phyloP scores from a whole-genome alignment of 23 red algal species.

The Agarophyton chilense region DNA sequence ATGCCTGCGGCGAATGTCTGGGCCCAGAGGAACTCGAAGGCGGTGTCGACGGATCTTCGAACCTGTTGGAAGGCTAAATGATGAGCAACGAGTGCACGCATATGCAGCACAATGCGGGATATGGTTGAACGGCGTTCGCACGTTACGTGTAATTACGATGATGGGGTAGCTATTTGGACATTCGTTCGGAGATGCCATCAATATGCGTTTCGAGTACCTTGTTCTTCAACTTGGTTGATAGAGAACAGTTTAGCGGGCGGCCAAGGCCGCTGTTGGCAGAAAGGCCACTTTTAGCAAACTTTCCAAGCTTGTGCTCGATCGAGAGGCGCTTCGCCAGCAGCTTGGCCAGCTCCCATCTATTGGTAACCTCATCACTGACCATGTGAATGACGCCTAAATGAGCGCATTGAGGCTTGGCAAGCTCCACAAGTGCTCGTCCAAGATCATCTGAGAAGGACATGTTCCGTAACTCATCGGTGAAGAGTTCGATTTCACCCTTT shows the following conservation, averaged over 20 bases:
- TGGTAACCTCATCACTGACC: constrained; percentile 74
- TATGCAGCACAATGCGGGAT: no score
- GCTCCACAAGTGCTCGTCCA: constrained; percentile 76
- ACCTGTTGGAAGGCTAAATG: no score
- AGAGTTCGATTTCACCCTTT: constrained; percentile 78
- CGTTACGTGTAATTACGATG: no score
- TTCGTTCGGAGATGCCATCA: constrained; percentile 43
- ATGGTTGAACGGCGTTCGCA: no score
- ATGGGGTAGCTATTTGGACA: background rate
- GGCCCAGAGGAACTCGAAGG: no score
- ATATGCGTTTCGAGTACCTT: constrained; percentile 57
- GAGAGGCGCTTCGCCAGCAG: constrained; percentile 51
- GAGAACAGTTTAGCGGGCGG: constrained; percentile 79
- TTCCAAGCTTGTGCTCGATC: constrained; percentile 33
- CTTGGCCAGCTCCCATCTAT: constrained; percentile 81
- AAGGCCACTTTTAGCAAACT: constrained; percentile 48
- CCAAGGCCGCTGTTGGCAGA: constrained; percentile 62
- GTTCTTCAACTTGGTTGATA: constrained; percentile 37
- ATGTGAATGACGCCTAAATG: constrained; percentile 73
- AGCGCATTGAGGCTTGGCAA: constrained; percentile 54
- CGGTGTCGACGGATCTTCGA: no score
- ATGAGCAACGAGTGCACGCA: no score
- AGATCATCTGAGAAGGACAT: constrained; percentile 97
- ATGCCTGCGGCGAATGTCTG: no score
- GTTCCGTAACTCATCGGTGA: constrained; percentile 92